Evolutionary conservation across 176 grass and related monocot genomes (phyloP), one percentile per base, ranked within the genome.

Genomic region (Phoenix roebelenii): DNA sequence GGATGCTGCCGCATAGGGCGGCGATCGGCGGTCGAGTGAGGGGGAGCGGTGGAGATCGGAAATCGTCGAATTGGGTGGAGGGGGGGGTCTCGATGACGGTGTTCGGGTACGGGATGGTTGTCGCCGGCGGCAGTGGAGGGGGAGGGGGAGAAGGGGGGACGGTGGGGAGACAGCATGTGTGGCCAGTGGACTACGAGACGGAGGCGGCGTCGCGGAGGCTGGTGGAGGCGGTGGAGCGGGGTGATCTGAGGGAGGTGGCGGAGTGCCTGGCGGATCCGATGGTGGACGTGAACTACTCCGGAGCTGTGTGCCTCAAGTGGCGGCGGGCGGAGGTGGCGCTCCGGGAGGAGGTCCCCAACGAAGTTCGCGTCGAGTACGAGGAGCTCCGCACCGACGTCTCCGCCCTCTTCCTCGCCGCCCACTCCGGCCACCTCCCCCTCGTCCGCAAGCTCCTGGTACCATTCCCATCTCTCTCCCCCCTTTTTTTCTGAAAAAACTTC

Each of bases 311-410:
- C 81, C 81, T 98, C 0, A 58, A 29, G 63, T 62, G 75, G 51
- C 81, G 87, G 3, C 78, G 81, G 7, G 75, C 66, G n/a, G 87
- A 85, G 60, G 67, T 84, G 14, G 76, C 67, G 28, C 85, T 88
- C 7, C 67, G 76, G 54, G 93, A 92, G 26, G 87, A 77, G 64
- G 85, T 79, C 50, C 66, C 87, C 32, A 74, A 81, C 56, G 94
- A 93, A 70, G 76, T 83, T 15, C 7, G 59, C 2, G 68, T 76
- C 17, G 77, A 79, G 64, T 60, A 76, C 35, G 94, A 89, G 69
- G 88, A 98, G 76, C 91, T 98, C 82, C 87, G 84, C 72, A 84
- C 94, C 52, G 88, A 98, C 63, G 94, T 77, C 22, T 85, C 94
- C 22, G 78, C 84, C 73, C 94, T 98, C 76, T 98, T 98, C 77